Evolutionary conservation across 1,284 basidiomycete genomes (phyloP).

Genomic region (Moesziomyces parantarcticus): DNA sequence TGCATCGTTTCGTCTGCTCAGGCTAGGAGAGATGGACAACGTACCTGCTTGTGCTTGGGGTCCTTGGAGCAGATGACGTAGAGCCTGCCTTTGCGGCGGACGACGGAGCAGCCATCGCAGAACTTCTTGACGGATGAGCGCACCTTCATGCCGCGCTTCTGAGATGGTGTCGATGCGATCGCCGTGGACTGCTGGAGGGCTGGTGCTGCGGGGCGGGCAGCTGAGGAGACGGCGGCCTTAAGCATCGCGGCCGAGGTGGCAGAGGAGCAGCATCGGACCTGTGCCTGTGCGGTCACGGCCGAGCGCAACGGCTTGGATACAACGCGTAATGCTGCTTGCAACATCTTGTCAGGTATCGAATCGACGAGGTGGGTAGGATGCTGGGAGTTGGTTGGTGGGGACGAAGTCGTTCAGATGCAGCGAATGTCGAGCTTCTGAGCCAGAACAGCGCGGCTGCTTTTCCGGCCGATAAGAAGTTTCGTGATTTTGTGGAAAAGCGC

Average conservation of each 20-base stretch:
- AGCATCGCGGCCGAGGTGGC: constrained; percentile 14
- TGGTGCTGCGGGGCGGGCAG: neutral
- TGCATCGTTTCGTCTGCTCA: neutral
- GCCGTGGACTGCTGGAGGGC: constrained; percentile 7
- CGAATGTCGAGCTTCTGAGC: neutral
- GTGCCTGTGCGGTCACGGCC: constrained; percentile 9
- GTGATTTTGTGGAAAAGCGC: neutral
- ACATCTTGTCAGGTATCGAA: constrained; percentile 9
- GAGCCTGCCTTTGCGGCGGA: constrained; percentile 82
- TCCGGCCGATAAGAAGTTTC: constrained; percentile 42
- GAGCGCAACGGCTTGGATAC: constrained; percentile 22
- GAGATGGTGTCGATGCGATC: constrained; percentile 14
- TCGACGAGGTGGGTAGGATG: neutral
- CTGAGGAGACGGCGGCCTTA: constrained; percentile 4
- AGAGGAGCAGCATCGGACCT: constrained; percentile 31
- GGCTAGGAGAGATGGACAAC: constrained; percentile 53
- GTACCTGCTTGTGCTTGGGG: constrained; percentile 96
- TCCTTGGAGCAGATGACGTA: constrained; percentile 94
- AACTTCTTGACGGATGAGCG: constrained; percentile 86
- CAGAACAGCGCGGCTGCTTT: neutral
- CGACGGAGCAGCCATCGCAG: constrained; percentile 67
- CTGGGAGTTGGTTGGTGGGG: constrained; percentile 13
- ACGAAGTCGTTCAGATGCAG: neutral
- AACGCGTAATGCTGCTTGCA: constrained; percentile 13
- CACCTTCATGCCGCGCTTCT: constrained; percentile 88